These are phyloP conservation scores for Candida railenensis DNA, from an alignment of 805 yeast species.

Conservation along the genomic window DNA sequence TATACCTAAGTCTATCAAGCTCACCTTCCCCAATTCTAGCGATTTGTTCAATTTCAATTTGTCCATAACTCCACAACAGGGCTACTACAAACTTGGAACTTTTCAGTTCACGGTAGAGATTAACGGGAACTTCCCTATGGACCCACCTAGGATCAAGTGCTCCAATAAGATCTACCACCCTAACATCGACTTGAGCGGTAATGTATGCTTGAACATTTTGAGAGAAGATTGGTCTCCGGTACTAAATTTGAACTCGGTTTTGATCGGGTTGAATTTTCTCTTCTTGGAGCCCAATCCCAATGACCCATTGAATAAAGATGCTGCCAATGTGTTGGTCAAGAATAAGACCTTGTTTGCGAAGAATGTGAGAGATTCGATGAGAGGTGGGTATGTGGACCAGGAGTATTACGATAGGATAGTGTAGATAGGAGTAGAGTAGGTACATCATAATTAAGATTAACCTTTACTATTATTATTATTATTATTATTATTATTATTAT, in stretches of 20 bases:
- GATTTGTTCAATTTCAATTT: slow-evolving; percentile 65
- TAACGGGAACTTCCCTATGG: slow-evolving; percentile 80
- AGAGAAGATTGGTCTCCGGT: slow-evolving; percentile 98
- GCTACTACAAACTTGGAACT: slow-evolving; percentile 66
- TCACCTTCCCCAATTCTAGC: slow-evolving; percentile 49
- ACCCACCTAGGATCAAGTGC: slow-evolving; percentile 84
- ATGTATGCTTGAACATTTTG: slow-evolving; percentile 85
- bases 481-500: neutral
- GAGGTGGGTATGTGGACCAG: slow-evolving; percentile 63
- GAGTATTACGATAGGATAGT: slow-evolving; percentile 64
- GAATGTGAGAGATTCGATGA: slow-evolving; percentile 64
- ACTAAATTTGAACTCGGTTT: slow-evolving; percentile 71
- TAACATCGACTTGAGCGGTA: slow-evolving; percentile 86
- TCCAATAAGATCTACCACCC: slow-evolving; percentile 82
- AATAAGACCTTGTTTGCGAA: slow-evolving; percentile 45
- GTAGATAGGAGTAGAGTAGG: slow-evolving; percentile 4
- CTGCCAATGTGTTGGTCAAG: slow-evolving; percentile 57
- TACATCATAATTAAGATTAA: neutral
- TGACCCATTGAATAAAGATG: slow-evolving; percentile 91
- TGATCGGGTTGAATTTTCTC: slow-evolving; percentile 81
- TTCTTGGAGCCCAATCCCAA: slow-evolving; percentile 88
- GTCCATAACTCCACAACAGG: slow-evolving; percentile 63
- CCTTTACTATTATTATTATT: too few species aligned
- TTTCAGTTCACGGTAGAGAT: slow-evolving; percentile 69
- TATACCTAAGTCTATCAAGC: slow-evolving; percentile 55